phyloP scores from a whole-genome alignment of 2,329 filamentous ascomycete species.

The Fusarium palustre region DNA sequence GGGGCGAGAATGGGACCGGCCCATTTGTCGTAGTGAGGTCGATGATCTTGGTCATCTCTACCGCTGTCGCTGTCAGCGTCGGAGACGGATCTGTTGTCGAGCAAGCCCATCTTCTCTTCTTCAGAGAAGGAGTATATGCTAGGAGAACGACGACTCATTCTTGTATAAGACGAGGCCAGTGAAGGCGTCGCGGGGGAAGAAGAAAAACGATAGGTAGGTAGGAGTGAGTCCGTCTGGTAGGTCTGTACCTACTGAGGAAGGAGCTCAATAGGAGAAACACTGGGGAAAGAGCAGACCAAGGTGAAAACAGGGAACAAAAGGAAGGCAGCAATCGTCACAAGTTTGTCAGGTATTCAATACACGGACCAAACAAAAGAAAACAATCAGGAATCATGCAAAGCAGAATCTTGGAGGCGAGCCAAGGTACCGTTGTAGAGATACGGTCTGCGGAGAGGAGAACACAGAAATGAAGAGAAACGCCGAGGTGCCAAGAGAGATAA shows the following conservation, averaged over 20 bases:
- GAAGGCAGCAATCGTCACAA: slow-evolving; percentile 15
- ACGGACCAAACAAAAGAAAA: slow-evolving; percentile 7
- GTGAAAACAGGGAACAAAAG: slow-evolving; percentile 23
- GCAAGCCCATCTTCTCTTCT: slow-evolving; percentile 60
- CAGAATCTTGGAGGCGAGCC: not conserved
- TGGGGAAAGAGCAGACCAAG: slow-evolving; percentile 15
- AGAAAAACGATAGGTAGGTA: not conserved
- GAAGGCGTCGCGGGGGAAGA: not conserved
- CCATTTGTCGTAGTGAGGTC: slow-evolving; percentile 51
- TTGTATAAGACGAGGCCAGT: not conserved
- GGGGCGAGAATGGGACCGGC: slow-evolving; percentile 48
- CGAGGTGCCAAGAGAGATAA: slow-evolving; percentile 40
- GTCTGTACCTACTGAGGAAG: slow-evolving; percentile 13
- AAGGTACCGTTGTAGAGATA: slow-evolving; percentile 14
- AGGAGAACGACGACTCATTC: slow-evolving; percentile 56
- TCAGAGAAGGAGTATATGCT: slow-evolving; percentile 52
- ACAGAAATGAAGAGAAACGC: slow-evolving; percentile 15
- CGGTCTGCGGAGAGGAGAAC: slow-evolving; percentile 5
- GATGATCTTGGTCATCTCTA: slow-evolving; percentile 54
- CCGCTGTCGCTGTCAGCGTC: slow-evolving; percentile 59
- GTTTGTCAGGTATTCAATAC: not conserved
- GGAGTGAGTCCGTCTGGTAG: not conserved
- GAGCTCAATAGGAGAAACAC: not conserved
- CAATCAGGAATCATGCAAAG: not conserved
- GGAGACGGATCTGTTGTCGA: slow-evolving; percentile 58